Conservation (phyloP, 306 rosid species). For the Quercus rubra region DNA sequence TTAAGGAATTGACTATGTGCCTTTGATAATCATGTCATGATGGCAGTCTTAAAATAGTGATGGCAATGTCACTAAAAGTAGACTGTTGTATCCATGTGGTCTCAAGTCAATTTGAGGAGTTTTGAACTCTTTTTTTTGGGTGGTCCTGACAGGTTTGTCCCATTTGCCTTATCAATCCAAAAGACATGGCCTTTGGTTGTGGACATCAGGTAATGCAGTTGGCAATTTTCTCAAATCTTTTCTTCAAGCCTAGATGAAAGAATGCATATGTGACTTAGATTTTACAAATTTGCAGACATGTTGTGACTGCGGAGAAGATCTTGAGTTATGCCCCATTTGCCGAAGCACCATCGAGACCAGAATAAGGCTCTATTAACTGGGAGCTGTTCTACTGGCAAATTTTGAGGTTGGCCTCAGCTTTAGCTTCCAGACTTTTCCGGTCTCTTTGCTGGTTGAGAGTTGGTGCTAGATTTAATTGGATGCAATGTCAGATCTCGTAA, state of each 20-base stretch:
- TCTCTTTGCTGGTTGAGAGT: conserved; percentile 8
- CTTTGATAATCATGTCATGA: neutral
- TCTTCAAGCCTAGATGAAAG: conserved; percentile 2
- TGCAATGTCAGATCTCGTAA: neutral
- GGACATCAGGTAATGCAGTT: conserved; percentile 76
- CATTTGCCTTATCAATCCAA: conserved; percentile 64
- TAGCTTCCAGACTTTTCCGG: conserved; percentile 17
- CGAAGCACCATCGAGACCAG: conserved; percentile 60
- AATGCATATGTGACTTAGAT: neutral
- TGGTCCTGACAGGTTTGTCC: conserved; percentile 61
- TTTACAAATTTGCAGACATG: conserved; percentile 64
- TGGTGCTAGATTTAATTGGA: neutral
- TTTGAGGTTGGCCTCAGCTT: conserved; percentile 12
- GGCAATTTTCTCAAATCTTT: conserved; percentile 5
- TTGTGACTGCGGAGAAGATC: conserved; percentile 79
- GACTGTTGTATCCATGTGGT: neutral
- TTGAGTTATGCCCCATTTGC: conserved; percentile 82
- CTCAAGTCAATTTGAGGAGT: neutral
- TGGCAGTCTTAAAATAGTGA: neutral
- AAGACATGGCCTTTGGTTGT: conserved; percentile 91
- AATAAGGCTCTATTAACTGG: conserved; percentile 69
- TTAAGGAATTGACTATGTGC: neutral
- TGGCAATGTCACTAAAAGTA: neutral
- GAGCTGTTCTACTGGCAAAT: neutral
- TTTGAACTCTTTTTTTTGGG: conserved; percentile 10